Evolutionary conservation across 345 rosid genomes (phyloP), one percentile per base, ranked within the genome.

Genomic region (Populus ilicifolia): DNA sequence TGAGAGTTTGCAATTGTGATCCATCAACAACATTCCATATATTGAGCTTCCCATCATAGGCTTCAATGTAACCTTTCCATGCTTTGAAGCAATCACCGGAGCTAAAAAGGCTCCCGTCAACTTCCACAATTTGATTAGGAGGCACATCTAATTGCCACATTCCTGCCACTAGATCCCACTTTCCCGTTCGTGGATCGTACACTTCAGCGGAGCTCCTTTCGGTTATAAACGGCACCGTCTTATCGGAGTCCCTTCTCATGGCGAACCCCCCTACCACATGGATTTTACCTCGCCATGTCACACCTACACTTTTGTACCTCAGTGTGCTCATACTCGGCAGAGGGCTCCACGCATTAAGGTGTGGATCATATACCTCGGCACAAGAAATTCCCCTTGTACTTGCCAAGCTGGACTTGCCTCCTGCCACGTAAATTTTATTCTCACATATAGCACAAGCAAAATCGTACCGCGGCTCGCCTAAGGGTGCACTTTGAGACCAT

Each of bases 131-230:
- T 63, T 86, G 91, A 74, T 89, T 85, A 7, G 94, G 92, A 17
- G 91, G 94, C 0, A 88, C 82, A 21, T 90, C 92, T 2, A 89
- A 33, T 30, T 87, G 90, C 94, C 94, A 88, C 92, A 89, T 90
- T 75, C 87, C 71, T 0, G 80, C 82, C 86, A 81, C 77, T 3
- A 89, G 74, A 56, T 84, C 81, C 94, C 92, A 89, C 20, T 38
- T 74, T 23, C 82, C 85, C 0, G 77, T 54, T 5, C 4, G 56
- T 1, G 79, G 79, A 80, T 89, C 83, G 48, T 80, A 87, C 67
- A 85, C 82, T 77, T 90, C 94, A 0, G 80, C 92, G 0, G 91
- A 89, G 85, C 92, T 84, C 14, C 94, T 79, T 71, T 86, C 89
- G 4, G 75, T 83, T 5, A 81, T 41, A 56, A 78, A 86, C 35